phyloP scores from a whole-genome alignment of 768 basidiomycete species.

The Russula dissimulans region DNA sequence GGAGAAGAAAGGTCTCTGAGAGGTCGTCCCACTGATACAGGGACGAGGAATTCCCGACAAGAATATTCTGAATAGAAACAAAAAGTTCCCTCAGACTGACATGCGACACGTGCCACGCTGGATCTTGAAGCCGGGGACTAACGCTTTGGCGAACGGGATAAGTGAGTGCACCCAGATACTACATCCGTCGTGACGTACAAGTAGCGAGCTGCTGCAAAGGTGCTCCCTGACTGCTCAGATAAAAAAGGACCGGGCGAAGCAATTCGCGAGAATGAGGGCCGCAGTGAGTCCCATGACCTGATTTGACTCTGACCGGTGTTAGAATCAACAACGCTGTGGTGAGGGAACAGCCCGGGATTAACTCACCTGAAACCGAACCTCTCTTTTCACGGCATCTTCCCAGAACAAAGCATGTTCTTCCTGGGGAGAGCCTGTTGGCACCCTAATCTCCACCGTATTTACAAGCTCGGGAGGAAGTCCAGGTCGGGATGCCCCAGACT shows the following conservation, averaged over 20 bases:
- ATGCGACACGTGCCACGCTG: slow-evolving; percentile 33
- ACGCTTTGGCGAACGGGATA: slow-evolving; percentile 31
- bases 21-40: slow-evolving; percentile 54
- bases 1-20: slow-evolving; percentile 48
- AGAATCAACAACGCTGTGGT: neutral
- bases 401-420: neutral
- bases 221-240: slow-evolving; percentile 50
- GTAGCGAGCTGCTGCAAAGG: slow-evolving; percentile 50
- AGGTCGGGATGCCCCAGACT: neutral
- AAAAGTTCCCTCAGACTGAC: slow-evolving; percentile 42
- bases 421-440: neutral
- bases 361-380: slow-evolving; percentile 7
- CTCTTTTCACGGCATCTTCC: neutral
- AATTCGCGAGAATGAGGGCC: slow-evolving; percentile 26
- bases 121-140: slow-evolving; percentile 36
- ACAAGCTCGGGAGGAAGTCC: slow-evolving; percentile 7
- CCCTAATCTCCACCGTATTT: neutral
- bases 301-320: slow-evolving; percentile 33
- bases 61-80: slow-evolving; percentile 42
- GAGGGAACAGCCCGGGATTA: too few relatives aligned
- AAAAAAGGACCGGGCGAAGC: slow-evolving; percentile 46
- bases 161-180: neutral
- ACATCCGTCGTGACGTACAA: slow-evolving; percentile 35
- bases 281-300: slow-evolving; percentile 57
- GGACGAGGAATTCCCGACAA: slow-evolving; percentile 59